A percentile compares a stretch with the other conserved stretches of the same genome.
phyloP scores from a whole-genome alignment of 805 yeast genomes.

The Spathaspora girioi region DNA sequence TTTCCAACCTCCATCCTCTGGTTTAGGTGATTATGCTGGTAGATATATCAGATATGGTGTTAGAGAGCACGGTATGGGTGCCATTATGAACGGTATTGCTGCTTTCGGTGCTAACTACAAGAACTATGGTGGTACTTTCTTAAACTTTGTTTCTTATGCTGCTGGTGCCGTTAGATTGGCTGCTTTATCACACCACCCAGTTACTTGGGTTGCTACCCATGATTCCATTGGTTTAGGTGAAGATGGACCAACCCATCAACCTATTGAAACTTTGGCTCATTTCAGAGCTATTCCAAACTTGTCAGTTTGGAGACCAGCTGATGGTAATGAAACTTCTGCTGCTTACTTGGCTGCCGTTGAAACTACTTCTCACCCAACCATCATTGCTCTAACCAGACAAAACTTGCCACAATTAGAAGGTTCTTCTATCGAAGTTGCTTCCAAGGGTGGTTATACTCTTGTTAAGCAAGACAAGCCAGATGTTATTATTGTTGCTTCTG shows the following conservation, averaged over 20 bases:
- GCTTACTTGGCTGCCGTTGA: slow-evolving; percentile 68
- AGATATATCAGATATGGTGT: slow-evolving; percentile 97
- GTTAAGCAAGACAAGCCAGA: slow-evolving; percentile 54
- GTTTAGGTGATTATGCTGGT: slow-evolving; percentile 84
- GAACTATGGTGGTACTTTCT: slow-evolving; percentile 96
- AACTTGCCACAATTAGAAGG: slow-evolving; percentile 91
- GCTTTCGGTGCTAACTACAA: slow-evolving; percentile 85
- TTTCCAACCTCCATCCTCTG: slow-evolving; percentile 84
- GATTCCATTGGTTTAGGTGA: slow-evolving; percentile 90
- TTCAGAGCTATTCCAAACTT: slow-evolving; percentile 81
- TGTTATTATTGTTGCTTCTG: slow-evolving; percentile 80
- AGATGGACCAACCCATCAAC: slow-evolving; percentile 94
- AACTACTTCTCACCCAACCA: slow-evolving; percentile 63
- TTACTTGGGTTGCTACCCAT: slow-evolving; percentile 85
- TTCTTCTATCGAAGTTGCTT: slow-evolving; percentile 85
- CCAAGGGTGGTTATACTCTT: slow-evolving; percentile 91
- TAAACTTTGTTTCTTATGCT: slow-evolving; percentile 84
- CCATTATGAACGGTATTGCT: slow-evolving; percentile 94
- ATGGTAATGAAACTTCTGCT: slow-evolving; percentile 85
- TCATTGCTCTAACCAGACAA: slow-evolving; percentile 80
- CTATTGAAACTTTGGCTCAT: slow-evolving; percentile 84
- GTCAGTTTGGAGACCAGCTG: slow-evolving; percentile 90
- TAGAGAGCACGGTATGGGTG: slow-evolving; percentile 99
- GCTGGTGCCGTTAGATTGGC: slow-evolving; percentile 85
- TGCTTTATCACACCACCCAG: slow-evolving; percentile 79